Conservation (phyloP, 495 filamentous ascomycete species). For the Aspergillus heteromorphus region DNA sequence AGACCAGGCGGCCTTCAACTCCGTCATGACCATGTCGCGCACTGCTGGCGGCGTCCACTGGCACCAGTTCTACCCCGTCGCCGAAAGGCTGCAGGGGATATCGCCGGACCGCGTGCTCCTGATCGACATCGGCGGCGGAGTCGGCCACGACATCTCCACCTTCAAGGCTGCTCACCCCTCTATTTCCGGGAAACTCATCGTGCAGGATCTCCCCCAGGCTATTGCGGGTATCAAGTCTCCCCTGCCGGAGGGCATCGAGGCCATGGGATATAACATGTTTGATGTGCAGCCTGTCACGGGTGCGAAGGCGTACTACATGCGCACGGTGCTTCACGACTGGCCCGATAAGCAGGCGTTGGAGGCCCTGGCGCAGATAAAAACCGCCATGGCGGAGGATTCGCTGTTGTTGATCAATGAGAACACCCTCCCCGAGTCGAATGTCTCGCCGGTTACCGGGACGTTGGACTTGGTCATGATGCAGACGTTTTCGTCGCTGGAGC, state of each 20-base stretch:
- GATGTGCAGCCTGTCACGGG: conserved; percentile 39
- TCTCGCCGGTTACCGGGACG: conserved; percentile 25
- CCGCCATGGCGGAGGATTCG: conserved; percentile 37
- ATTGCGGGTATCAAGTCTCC: conserved; percentile 31
- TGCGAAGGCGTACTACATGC: conserved; percentile 23
- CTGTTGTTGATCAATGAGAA: conserved; percentile 45
- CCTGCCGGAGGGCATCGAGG: conserved; percentile 19
- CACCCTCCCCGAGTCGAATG: conserved; percentile 32
- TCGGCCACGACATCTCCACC: conserved; percentile 41
- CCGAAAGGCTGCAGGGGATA: conserved; percentile 10
- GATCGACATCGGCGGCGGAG: conserved; percentile 48
- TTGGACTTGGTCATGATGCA: conserved; percentile 44
- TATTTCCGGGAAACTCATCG: conserved; percentile 36
- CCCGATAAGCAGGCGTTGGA: conserved; percentile 32
- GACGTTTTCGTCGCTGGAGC: conserved; percentile 23
- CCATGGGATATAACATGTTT: conserved; percentile 41
- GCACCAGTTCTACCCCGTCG: conserved; percentile 20
- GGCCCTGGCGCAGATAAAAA: conserved; percentile 30
- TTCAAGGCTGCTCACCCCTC: conserved; percentile 31
- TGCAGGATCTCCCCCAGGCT: conserved; percentile 43
- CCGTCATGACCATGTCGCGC: conserved; percentile 13
- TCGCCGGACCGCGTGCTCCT: conserved; percentile 31
- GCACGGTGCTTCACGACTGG: conserved; percentile 43
- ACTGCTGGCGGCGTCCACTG: conserved; percentile 7
- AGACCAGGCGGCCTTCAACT: conserved; percentile 17